Conservation (phyloP, 192 early-diverging fungal genomes). For the Gorgonomyces haynaldii region DNA sequence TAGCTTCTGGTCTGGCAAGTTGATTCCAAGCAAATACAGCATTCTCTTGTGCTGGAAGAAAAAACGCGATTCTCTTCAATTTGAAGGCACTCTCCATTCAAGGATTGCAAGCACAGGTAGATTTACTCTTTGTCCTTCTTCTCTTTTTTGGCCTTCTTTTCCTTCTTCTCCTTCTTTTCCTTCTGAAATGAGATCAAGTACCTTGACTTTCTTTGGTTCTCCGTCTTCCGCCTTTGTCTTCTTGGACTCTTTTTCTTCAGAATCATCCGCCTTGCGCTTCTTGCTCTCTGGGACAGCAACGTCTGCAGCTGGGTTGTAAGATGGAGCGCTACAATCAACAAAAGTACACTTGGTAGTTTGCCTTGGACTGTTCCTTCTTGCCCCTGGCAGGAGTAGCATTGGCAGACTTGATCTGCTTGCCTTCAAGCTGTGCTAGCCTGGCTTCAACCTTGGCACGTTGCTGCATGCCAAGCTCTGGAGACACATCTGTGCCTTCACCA, state of each 20-base stretch:
- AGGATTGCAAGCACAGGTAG: background rate
- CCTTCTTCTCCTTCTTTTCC: slow-evolving; percentile 26
- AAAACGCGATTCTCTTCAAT: slow-evolving; percentile 4
- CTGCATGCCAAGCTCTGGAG: slow-evolving; percentile 71
- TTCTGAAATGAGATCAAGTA: slow-evolving; percentile 15
- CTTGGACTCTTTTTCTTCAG: slow-evolving; percentile 28
- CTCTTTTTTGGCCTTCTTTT: slow-evolving; percentile 32
- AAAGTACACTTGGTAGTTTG: slow-evolving; percentile 33
- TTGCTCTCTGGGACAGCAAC: slow-evolving; percentile 22
- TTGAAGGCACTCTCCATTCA: background rate
- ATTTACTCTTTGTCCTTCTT: slow-evolving; percentile 23
- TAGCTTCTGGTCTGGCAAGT: slow-evolving; percentile 81
- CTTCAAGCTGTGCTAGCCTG: slow-evolving; percentile 82
- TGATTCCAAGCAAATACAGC: slow-evolving; percentile 88
- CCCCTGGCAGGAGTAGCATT: slow-evolving; percentile 58
- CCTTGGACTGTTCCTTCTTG: slow-evolving; percentile 54
- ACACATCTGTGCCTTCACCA: slow-evolving; percentile 53
- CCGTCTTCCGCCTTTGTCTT: slow-evolving; percentile 29
- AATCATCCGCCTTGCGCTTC: slow-evolving; percentile 25
- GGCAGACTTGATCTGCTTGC: slow-evolving; percentile 40
- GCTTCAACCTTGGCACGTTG: slow-evolving; percentile 78
- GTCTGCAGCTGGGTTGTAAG: slow-evolving; percentile 37
- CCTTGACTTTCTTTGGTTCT: slow-evolving; percentile 29
- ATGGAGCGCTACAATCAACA: slow-evolving; percentile 7
- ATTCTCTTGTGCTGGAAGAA: slow-evolving; percentile 23